Evolutionary conservation across 2,329 filamentous ascomycete genomes (phyloP), one percentile per base, ranked within the genome.

Genomic region (Alternaria sp.): DNA sequence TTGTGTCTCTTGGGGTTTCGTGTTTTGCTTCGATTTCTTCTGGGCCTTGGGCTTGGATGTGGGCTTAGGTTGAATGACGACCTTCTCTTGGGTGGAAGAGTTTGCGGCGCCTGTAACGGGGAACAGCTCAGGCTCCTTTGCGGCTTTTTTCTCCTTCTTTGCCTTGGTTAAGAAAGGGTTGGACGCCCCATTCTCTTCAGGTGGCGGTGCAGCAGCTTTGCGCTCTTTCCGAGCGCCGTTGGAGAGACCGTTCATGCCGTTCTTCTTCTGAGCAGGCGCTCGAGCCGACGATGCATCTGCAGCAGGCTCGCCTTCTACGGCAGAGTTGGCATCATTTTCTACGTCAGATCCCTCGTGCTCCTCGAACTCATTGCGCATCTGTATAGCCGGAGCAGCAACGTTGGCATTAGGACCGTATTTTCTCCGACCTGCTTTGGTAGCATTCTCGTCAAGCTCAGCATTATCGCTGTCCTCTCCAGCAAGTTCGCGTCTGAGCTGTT

Each of bases 361-460:
- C 72, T 91, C 88, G 57, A 90, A 87, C 66, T 90, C 88, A 63
- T 83, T 85, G 51, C 79, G 74, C 4, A 71, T 66, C 52, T 76
- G 63, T 36, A 71, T 73, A 45, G 70, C 72, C 11, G 78, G 70
- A 18, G 75, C 70, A 50, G 63, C 63, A 28, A 72, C 72, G 53
- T 69, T 81, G 22, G 68, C 65, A 38, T 73, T 74, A n/a, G 85
- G 86, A 25, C 90, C 91, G 70, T 89, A 94, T 51, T 85, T 86
- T 64, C 88, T 85, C 63, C 94, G 89, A 12, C 94, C 94, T 52
- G 90, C 81, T 61, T 90, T 83, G 4, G 81, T 79, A 49, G 85
- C 84, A 34, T 87, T 86, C 44, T 84, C 82, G 6, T 81, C 81
- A 20, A 80, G 80, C n/a, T 83, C 81, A 79, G 66, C 84, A 67